Base-by-base conservation (phyloP, 2,329 filamentous ascomycete species). In the Sclerotinia sclerotiorum region DNA sequence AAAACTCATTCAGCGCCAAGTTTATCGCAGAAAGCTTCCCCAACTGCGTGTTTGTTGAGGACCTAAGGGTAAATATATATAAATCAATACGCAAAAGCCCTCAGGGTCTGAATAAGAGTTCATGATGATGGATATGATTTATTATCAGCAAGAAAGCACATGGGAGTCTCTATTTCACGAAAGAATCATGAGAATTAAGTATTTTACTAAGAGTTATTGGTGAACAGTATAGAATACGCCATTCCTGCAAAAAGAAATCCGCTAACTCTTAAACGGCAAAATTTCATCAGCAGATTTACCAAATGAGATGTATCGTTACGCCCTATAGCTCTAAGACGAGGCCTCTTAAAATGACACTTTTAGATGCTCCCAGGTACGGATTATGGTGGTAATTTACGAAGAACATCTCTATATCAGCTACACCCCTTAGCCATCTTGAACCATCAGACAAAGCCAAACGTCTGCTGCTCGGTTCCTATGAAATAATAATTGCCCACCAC, bases 21-120 rank as follows among this genome's bases (percentile, higher is more conserved):
- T n/a, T n/a, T n/a, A n/a, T n/a, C 21, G 32, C 1, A 5, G 0
- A 13, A 32, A 1, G 8, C 17, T 32, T 11, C 7, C 3, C 3
- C 1, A 6, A 0, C 1, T 11, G 27, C 19, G 11, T 32, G 5
- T 2, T 21, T 55, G 4, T 2, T 1, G 29, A 5, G 52, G 52
- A 32, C 11, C 4, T 11, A 29, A 19, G 8, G 0, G 27, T 0
- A 54, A 1, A 32, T 0, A 54, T 32, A 5, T 3, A n/a, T n/a
- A n/a, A n/a, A 21, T 54, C 5, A 32, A 54, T 2, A 21, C 1
- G 10, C 4, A 32, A 55, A n/a, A 5, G 7, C 7, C 2, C 13
- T 55, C 11, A n/a, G n/a, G n/a, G n/a, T n/a, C n/a, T n/a, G n/a
- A n/a, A n/a, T n/a, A n/a, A n/a, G n/a, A n/a, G n/a, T n/a, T n/a